Percentiles rank a stretch among this genome's conserved stretches.
Conservation (phyloP, 768 basidiomycete species). For the Tylopilus subfusipes region DNA sequence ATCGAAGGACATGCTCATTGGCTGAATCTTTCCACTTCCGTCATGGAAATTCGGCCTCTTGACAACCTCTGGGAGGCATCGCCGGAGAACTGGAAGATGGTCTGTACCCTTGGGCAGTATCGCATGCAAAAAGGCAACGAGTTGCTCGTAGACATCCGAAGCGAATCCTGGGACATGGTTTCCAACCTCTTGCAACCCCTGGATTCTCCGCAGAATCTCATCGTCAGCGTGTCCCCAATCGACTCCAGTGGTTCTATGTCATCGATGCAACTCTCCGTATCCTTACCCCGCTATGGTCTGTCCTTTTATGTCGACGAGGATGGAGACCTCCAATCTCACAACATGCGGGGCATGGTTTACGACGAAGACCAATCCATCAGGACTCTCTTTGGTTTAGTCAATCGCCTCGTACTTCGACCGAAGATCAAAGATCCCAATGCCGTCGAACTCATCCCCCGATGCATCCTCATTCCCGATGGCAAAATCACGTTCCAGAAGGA, state of each 20-base stretch:
- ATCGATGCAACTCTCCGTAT: conserved; percentile 21
- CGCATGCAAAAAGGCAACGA: conserved; percentile 5
- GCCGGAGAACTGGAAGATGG: conserved; percentile 26
- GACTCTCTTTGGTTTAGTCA: conserved; percentile 42
- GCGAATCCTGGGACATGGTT: conserved; percentile 28
- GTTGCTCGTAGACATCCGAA: conserved; percentile 27
- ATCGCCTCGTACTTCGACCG: conserved; percentile 39
- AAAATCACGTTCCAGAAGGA: conserved; percentile 9
- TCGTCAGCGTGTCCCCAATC: conserved; percentile 11
- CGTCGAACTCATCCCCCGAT: conserved; percentile 10
- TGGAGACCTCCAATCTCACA: conserved; percentile 37
- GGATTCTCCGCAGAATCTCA: conserved; percentile 21
- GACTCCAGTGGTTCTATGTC: neutral
- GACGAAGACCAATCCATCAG: conserved; percentile 40
- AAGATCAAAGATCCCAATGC: neutral
- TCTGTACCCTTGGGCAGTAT: conserved; percentile 7
- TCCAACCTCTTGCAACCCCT: conserved; percentile 20
- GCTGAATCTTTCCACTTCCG: conserved; percentile 24
- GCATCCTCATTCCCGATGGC: conserved; percentile 41
- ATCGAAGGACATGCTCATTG: conserved; percentile 28
- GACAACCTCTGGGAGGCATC: conserved; percentile 25
- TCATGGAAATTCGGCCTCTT: conserved; percentile 29
- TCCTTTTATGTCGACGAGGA: conserved; percentile 37
- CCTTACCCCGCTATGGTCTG: conserved; percentile 40
- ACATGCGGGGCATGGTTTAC: conserved; percentile 41